Conservation (phyloP, 2,329 filamentous ascomycete species). For the Dothideomycetes sp. region DNA sequence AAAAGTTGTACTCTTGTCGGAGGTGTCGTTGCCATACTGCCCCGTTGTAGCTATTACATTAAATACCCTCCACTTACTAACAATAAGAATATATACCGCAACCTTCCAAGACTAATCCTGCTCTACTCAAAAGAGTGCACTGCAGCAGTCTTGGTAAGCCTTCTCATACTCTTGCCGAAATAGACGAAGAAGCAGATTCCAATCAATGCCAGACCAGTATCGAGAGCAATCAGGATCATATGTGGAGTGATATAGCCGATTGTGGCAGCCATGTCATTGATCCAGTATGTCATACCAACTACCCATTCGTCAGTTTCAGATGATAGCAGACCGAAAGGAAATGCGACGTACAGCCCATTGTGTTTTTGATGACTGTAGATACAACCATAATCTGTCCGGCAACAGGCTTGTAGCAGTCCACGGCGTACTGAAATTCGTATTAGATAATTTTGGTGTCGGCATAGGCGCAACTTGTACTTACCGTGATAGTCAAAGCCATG, state of each 20-base stretch:
- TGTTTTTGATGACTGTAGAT: constrained; percentile 33
- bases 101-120: not conserved
- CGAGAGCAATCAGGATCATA: not conserved
- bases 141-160: not conserved
- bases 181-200: not conserved
- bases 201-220: not conserved
- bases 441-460: not conserved
- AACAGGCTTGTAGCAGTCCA: constrained; percentile 37
- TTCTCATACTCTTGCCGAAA: not conserved
- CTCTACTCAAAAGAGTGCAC: not conserved
- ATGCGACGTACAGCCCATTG: not conserved
- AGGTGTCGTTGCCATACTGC: too few species aligned
- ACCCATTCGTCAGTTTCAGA: too few species aligned
- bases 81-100: not conserved
- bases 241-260: not conserved
- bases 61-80: not conserved
- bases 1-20: too few species aligned
- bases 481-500: not conserved
- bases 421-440: constrained; percentile 21
- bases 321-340: too few species aligned
- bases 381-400: constrained; percentile 36
- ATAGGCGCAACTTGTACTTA: too few species aligned
- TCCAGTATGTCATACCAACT: not conserved
- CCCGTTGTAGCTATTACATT: not conserved
- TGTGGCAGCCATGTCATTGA: not conserved